Evolutionary conservation across 2,329 filamentous ascomycete species (phyloP).

Genomic region (Diaporthe citri): DNA sequence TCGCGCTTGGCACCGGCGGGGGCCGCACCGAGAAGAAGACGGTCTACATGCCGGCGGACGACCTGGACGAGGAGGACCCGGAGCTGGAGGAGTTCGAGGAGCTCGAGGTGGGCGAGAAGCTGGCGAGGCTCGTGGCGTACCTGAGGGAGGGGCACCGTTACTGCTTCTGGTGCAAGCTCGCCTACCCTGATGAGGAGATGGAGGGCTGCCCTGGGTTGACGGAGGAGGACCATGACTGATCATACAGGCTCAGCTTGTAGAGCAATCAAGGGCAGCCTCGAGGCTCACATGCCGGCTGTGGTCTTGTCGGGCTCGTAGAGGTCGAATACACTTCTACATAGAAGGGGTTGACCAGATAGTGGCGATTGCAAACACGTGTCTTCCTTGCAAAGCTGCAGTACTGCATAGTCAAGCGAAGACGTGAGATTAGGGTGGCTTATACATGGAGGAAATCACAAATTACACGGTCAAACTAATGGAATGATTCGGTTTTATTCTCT

Average conservation of each 20-base stretch:
- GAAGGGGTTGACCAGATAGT: neutral
- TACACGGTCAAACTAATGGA: neutral
- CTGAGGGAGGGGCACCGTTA: constrained; percentile 81
- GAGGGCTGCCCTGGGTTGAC: constrained; percentile 89
- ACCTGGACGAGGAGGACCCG: constrained; percentile 81
- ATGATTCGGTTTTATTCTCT: neutral
- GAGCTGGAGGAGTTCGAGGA: constrained; percentile 86
- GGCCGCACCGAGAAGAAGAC: constrained; percentile 54
- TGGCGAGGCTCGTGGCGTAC: constrained; percentile 75
- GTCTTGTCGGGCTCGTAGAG: neutral
- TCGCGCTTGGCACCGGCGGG: constrained; percentile 70
- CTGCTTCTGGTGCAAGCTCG: constrained; percentile 96
- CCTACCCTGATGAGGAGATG: constrained; percentile 80
- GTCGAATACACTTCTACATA: neutral
- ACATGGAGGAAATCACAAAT: no score
- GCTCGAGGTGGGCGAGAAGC: constrained; percentile 73
- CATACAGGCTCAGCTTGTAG: neutral
- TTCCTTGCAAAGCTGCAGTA: neutral
- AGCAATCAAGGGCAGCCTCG: neutral
- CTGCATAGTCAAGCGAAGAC: neutral
- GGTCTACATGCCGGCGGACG: constrained; percentile 72
- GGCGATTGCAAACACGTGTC: neutral
- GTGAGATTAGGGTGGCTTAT: neutral
- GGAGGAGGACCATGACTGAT: constrained; percentile 82
- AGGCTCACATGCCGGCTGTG: neutral